Evolutionary conservation across 768 basidiomycete species (phyloP).

Genomic region (Boletus reticulatus): DNA sequence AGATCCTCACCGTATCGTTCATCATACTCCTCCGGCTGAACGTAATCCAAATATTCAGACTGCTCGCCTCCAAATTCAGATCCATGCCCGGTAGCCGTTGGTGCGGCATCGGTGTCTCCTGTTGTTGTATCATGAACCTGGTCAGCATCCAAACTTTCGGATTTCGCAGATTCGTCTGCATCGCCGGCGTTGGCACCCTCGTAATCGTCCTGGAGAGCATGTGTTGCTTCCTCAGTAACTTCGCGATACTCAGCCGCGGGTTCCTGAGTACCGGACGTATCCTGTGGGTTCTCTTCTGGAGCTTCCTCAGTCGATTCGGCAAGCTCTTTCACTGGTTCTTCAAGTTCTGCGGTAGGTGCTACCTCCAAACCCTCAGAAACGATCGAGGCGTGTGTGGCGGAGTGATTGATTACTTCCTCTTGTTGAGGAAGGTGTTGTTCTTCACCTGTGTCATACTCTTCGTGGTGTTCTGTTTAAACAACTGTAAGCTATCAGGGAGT

Average conservation of each 20-base stretch:
- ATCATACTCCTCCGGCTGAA: conserved; percentile 35
- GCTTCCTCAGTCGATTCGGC: conserved; percentile 5
- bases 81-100: conserved; percentile 5
- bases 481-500: background rate
- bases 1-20: conserved; percentile 36
- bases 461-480: conserved; percentile 10
- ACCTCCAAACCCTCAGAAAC: conserved; percentile 2
- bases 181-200: conserved; percentile 13
- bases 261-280: conserved; percentile 6
- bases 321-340: conserved; percentile 5
- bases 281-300: conserved; percentile 8
- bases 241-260: conserved; percentile 15
- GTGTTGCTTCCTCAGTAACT: conserved; percentile 11
- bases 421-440: conserved; percentile 3
- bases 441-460: conserved; percentile 11
- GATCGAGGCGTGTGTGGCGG: background rate
- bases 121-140: conserved; percentile 21
- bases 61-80: conserved; percentile 30
- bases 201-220: conserved; percentile 19
- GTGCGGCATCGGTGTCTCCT: conserved; percentile 23
- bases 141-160: conserved; percentile 28
- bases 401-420: background rate
- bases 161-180: conserved; percentile 16
- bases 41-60: conserved; percentile 33
- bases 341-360: background rate